Evolutionary conservation across 495 filamentous ascomycete genomes (phyloP).

Genomic region (Hyaloscypha variabilis): DNA sequence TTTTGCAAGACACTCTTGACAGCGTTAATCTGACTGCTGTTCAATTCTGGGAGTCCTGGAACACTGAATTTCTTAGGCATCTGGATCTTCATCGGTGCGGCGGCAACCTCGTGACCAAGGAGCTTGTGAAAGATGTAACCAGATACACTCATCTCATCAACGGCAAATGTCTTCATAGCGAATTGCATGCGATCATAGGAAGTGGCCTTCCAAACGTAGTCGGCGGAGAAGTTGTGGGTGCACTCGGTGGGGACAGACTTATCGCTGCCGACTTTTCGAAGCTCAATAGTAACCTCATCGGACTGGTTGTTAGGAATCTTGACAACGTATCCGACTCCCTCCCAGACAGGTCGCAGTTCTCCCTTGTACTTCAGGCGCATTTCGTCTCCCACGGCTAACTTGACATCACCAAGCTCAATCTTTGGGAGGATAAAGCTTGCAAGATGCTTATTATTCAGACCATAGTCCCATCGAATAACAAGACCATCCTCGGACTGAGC

Average conservation of each 20-base stretch:
- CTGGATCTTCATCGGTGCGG: slow-evolving; percentile 94
- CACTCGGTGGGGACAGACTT: slow-evolving; percentile 97
- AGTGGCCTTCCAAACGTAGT: slow-evolving; percentile 99
- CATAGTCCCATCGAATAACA: slow-evolving; percentile 93
- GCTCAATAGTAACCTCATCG: slow-evolving; percentile 94
- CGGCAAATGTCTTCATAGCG: slow-evolving; percentile 98
- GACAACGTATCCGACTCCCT: slow-evolving; percentile 98
- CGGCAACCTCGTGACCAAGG: slow-evolving; percentile 93
- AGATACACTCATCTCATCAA: slow-evolving; percentile 97
- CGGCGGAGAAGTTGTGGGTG: slow-evolving; percentile 96
- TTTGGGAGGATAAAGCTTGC: slow-evolving; percentile 97
- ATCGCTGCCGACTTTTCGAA: slow-evolving; percentile 86
- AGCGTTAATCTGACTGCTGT: slow-evolving; percentile 93
- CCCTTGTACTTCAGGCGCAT: slow-evolving; percentile 98
- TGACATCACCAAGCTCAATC: slow-evolving; percentile 96
- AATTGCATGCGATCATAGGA: slow-evolving; percentile 99
- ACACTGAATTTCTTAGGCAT: slow-evolving; percentile 97
- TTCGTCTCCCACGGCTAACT: slow-evolving; percentile 96
- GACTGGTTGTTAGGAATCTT: slow-evolving; percentile 99
- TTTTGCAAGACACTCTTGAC: slow-evolving; percentile 95
- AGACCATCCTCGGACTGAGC: slow-evolving; percentile 95
- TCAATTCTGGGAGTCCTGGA: slow-evolving; percentile 92
- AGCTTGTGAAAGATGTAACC: slow-evolving; percentile 99
- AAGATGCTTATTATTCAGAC: slow-evolving; percentile 96
- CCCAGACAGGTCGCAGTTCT: slow-evolving; percentile 92